Evolutionary conservation across 352 stramenopile genomes (phyloP).

Genomic region (Pilasporangium apinafurcum): DNA sequence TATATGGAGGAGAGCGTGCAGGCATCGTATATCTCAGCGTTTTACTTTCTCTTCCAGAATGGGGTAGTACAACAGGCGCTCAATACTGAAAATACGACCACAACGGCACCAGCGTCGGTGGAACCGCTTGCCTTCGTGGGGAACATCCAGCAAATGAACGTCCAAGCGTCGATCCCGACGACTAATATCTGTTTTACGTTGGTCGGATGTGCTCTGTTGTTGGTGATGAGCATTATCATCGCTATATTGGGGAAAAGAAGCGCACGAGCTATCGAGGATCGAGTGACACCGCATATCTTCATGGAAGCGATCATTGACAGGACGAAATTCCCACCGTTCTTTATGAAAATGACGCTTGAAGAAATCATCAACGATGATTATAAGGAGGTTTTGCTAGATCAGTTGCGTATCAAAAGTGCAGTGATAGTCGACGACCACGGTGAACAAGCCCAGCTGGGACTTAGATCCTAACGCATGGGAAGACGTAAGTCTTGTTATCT

Average conservation of each 20-base stretch:
- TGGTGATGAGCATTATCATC: not conserved
- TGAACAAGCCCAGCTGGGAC: too few relatives aligned
- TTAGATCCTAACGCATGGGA: too few relatives aligned
- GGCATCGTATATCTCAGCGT: conserved; percentile 19
- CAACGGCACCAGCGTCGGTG: too few relatives aligned
- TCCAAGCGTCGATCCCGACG: conserved; percentile 3
- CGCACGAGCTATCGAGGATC: not conserved
- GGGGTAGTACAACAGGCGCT: conserved; percentile 3
- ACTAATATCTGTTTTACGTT: not conserved
- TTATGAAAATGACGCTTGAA: conserved; percentile 1
- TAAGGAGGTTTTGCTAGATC: too few relatives aligned
- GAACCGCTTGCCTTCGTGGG: not conserved
- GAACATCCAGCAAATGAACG: conserved; percentile 1
- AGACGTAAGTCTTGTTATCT: too few relatives aligned
- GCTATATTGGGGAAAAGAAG: not conserved
- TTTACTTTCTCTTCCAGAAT: conserved; percentile 31
- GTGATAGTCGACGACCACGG: too few relatives aligned
- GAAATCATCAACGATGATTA: too few relatives aligned
- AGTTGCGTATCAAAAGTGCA: too few relatives aligned
- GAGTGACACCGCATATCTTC: not conserved
- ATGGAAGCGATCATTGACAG: conserved; percentile 2
- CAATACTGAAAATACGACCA: too few relatives aligned
- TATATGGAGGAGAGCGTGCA: conserved; percentile 34
- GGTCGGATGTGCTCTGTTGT: not conserved
- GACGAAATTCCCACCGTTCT: conserved; percentile 3